Conservation (phyloP, 176 grass and related monocot genomes). For the Secale cereale region DNA sequence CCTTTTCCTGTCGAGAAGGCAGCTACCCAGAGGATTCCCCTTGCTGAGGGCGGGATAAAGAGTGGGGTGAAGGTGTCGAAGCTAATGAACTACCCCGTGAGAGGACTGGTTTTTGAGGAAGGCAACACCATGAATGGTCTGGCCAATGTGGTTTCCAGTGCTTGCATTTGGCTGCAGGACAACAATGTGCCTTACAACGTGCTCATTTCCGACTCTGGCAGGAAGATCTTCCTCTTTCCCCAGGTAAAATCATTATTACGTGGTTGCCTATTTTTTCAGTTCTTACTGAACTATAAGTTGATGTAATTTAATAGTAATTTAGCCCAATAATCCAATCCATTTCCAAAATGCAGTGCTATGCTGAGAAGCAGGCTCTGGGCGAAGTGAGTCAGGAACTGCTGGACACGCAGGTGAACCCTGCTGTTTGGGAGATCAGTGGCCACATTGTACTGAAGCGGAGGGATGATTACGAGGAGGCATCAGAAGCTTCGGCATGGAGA, state of each 20-base stretch:
- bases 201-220: conserved; percentile 76
- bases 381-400: conserved; percentile 89
- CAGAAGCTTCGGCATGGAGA: conserved; percentile 75
- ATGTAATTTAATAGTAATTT: background rate
- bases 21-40: conserved; percentile 57
- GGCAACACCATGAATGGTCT: conserved; percentile 64
- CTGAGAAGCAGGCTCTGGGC: conserved; percentile 94
- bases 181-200: conserved; percentile 95
- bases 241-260: conserved; percentile 36
- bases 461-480: conserved; percentile 79
- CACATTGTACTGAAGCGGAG: conserved; percentile 92
- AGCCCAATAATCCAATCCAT: background rate
- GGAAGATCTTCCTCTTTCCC: conserved; percentile 77
- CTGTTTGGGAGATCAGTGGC: conserved; percentile 97
- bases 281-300: background rate
- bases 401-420: conserved; percentile 97
- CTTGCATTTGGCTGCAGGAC: conserved; percentile 88
- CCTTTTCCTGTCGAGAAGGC: conserved; percentile 98
- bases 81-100: conserved; percentile 89
- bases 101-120: conserved; percentile 81
- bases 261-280: background rate
- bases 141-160: conserved; percentile 64
- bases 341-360: conserved; percentile 63
- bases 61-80: conserved; percentile 68
- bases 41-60: conserved; percentile 39